phyloP scores from a whole-genome alignment of 192 early-diverging fungal genomes.

The Coemansia nantahalensis region DNA sequence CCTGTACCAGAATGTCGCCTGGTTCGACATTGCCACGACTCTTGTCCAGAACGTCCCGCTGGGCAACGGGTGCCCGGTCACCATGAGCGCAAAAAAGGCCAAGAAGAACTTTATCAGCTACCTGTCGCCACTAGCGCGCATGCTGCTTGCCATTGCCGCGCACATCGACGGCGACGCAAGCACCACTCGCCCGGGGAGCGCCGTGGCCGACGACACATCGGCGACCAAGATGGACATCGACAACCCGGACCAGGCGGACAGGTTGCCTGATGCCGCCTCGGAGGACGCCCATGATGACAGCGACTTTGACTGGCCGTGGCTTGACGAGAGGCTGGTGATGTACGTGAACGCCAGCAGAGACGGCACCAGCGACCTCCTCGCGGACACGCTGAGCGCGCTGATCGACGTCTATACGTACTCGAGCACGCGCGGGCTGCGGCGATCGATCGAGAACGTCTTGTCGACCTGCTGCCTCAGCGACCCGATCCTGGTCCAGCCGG shows the following conservation, averaged over 20 bases:
- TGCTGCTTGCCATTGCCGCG: conserved; percentile 30
- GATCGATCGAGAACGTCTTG: conserved; percentile 21
- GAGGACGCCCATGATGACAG: neutral
- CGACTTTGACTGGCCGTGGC: conserved; percentile 33
- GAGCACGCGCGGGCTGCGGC: conserved; percentile 25
- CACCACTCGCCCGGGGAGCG: no score
- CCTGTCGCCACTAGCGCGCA: conserved; percentile 39
- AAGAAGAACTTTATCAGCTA: conserved; percentile 39
- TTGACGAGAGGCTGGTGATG: conserved; percentile 20
- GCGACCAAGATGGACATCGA: neutral
- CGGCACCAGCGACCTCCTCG: conserved; percentile 2
- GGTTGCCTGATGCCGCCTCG: neutral
- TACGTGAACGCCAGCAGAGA: conserved; percentile 16
- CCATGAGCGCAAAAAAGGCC: conserved; percentile 18
- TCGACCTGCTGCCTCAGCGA: conserved; percentile 15
- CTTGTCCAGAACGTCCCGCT: conserved; percentile 28
- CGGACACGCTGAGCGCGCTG: conserved; percentile 36
- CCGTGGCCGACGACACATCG: neutral
- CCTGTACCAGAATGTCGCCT: conserved; percentile 28
- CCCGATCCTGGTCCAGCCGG: conserved; percentile 2
- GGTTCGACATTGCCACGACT: conserved; percentile 38
- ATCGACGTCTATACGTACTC: conserved; percentile 42
- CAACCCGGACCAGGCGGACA: no score
- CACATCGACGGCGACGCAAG: conserved; percentile 9
- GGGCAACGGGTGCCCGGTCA: conserved; percentile 31